These are phyloP conservation scores for Panicum hallii DNA, from an alignment of 202 grass and related monocot genomes.

Conservation along the genomic window DNA sequence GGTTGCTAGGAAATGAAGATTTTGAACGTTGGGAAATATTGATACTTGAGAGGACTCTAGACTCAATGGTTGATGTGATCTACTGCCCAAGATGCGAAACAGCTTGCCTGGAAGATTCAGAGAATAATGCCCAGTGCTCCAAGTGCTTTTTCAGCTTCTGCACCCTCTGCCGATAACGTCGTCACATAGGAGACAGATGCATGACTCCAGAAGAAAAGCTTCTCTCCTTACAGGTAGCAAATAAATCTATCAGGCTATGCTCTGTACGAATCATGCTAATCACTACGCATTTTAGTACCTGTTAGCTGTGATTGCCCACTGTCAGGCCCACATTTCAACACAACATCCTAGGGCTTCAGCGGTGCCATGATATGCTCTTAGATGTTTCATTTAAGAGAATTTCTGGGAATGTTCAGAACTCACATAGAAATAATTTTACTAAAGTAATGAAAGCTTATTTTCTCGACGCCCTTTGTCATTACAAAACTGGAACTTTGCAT, in stretches of 20 bases:
- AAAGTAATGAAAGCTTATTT: not conserved
- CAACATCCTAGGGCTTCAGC: not conserved
- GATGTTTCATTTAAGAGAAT: not conserved
- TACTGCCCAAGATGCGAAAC: conserved; percentile 84
- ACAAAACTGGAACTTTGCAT: not conserved
- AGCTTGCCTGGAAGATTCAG: conserved; percentile 73
- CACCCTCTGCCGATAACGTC: conserved; percentile 53
- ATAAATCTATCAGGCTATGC: not conserved
- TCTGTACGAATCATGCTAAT: conserved; percentile 7
- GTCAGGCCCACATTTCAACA: not conserved
- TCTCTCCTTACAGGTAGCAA: conserved; percentile 52
- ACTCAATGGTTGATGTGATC: conserved; percentile 67
- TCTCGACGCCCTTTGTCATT: not conserved
- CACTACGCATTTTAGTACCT: not conserved
- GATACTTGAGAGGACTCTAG: conserved; percentile 69
- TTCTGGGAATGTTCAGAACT: not conserved
- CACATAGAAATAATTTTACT: not conserved
- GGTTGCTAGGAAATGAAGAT: conserved; percentile 60
- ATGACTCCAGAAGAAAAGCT: conserved; percentile 52
- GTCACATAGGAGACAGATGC: conserved; percentile 70
- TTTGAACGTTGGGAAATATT: conserved; percentile 64
- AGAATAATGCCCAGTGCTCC: conserved; percentile 69
- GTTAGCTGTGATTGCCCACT: not conserved
- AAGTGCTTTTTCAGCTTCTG: conserved; percentile 83
- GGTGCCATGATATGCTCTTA: not conserved